Evolutionary conservation across 192 early-diverging fungal genomes (phyloP).

Genomic region (Coemansia sp.): DNA sequence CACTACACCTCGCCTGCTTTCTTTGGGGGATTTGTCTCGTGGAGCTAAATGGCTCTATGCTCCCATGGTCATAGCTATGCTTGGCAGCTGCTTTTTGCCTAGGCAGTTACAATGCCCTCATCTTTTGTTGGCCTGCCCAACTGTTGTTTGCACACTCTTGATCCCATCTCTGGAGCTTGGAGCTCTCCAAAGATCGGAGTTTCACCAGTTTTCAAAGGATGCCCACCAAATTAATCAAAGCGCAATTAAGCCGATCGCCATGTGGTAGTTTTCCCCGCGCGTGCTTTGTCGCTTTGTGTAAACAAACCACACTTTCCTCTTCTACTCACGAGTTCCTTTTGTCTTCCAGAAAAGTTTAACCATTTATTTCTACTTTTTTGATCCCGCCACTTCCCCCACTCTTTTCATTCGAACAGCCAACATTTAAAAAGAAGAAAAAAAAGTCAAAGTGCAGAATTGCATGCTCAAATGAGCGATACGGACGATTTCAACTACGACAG

Average conservation of each 20-base stretch:
- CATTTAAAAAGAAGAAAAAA: neutral
- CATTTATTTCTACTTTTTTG: neutral
- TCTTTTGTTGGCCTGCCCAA: no score
- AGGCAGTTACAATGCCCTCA: neutral
- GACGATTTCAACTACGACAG: slow-evolving; percentile 44
- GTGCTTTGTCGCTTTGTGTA: neutral
- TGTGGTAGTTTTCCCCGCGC: neutral
- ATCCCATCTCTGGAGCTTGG: no score
- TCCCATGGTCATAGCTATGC: neutral
- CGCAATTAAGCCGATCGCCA: neutral
- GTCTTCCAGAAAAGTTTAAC: neutral
- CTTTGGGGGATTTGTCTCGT: neutral
- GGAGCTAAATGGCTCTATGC: neutral
- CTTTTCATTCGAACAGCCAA: neutral
- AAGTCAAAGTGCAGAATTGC: neutral
- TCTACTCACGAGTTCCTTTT: neutral
- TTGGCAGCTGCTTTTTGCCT: neutral
- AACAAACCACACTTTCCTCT: neutral
- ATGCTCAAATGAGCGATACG: slow-evolving; percentile 22
- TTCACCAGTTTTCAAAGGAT: no score
- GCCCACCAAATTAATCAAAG: no score
- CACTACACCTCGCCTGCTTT: slow-evolving; percentile 1
- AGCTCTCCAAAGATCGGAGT: no score
- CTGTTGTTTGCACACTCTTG: no score
- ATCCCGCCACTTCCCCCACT: neutral